phyloP scores from a whole-genome alignment of 2,329 filamentous ascomycete genomes.

The Colletotrichum shisoi region DNA sequence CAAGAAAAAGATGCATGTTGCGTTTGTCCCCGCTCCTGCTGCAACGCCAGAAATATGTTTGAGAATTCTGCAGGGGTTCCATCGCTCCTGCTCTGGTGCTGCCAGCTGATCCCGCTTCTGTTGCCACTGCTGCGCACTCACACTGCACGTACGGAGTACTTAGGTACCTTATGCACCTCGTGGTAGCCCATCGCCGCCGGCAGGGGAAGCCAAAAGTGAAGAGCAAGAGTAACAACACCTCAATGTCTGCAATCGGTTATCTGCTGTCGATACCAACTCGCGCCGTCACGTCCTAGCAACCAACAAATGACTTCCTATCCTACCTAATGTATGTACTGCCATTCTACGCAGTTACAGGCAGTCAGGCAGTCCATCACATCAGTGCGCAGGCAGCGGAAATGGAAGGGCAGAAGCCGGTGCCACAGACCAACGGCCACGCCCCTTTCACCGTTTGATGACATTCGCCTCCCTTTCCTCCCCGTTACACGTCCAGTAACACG shows the following conservation, averaged over 20 bases:
- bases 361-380: neutral
- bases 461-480: constrained; percentile 4
- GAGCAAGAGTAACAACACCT: neutral
- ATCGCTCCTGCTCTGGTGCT: constrained; percentile 29
- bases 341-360: too few species aligned
- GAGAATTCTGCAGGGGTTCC: constrained; percentile 42
- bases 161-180: neutral
- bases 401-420: neutral
- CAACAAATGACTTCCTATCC: too few species aligned
- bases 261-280: neutral
- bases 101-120: neutral
- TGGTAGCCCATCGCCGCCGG: neutral
- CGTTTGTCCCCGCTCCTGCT: constrained; percentile 30
- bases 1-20: constrained; percentile 4
- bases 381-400: neutral
- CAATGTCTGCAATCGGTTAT: neutral
- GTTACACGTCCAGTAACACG: neutral
- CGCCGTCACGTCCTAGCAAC: too few species aligned
- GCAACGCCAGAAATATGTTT: constrained; percentile 41
- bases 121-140: constrained; percentile 12
- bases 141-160: too few species aligned
- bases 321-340: too few species aligned
- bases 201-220: neutral
- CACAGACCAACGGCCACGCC: neutral
- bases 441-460: neutral